Percentiles rank a stretch among this genome's conserved stretches.
Conservation (phyloP, 768 basidiomycete species). For the Clitopilus passeckerianus region DNA sequence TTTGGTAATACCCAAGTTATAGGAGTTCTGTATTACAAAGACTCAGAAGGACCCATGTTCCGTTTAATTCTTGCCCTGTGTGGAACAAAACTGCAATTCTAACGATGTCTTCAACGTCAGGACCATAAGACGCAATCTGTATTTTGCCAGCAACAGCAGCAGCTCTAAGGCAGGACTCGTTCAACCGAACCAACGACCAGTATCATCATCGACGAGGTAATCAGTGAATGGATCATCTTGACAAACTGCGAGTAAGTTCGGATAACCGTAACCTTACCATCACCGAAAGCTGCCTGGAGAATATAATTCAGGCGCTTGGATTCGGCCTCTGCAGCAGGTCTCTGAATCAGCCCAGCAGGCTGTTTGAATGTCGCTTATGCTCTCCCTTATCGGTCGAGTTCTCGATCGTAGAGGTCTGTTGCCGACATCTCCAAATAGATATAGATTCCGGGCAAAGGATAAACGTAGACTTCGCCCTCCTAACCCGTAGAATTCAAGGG, state of each 20-base stretch:
- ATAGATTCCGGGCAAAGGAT: background rate
- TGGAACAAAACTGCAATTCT: conserved; percentile 14
- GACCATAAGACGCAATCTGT: conserved; percentile 10
- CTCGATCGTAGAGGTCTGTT: background rate
- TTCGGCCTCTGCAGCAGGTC: background rate
- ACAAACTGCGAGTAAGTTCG: background rate
- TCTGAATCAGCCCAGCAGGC: background rate
- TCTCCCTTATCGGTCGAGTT: background rate
- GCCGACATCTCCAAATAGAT: background rate
- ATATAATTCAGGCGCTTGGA: background rate
- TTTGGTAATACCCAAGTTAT: background rate
- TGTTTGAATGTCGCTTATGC: background rate
- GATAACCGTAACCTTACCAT: background rate
- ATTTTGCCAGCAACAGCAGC: conserved; percentile 13
- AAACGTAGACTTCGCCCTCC: background rate
- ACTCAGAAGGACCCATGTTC: conserved; percentile 4
- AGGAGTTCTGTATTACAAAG: background rate
- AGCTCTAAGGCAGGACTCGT: conserved; percentile 8
- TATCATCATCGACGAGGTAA: conserved; percentile 12
- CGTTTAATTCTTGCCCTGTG: conserved; percentile 8
- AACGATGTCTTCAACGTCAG: conserved; percentile 9
- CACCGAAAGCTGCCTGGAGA: background rate
- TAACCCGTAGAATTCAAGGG: background rate
- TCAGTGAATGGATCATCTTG: conserved; percentile 15
- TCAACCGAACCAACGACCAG: conserved; percentile 8